A percentile compares a stretch with the other conserved stretches of the same genome.
phyloP scores from a whole-genome alignment of 2,329 filamentous ascomycete species.

The Penicillium fuscoglaucum region DNA sequence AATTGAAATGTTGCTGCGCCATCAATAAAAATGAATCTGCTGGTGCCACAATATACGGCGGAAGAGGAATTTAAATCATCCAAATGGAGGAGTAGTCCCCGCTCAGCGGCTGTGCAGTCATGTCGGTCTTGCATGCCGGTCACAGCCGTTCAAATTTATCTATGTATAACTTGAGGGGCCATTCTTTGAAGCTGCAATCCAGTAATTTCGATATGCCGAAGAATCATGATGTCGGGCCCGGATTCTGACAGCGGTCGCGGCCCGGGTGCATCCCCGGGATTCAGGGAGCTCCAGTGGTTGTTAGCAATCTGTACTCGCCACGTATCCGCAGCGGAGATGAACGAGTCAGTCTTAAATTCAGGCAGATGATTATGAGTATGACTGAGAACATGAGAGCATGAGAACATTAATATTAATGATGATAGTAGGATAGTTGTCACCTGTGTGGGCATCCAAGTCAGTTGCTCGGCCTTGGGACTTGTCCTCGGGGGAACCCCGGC shows the following conservation, averaged over 20 bases:
- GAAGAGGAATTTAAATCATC: background rate
- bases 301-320: background rate
- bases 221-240: background rate
- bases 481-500: background rate
- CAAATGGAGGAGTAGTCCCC: background rate
- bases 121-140: background rate
- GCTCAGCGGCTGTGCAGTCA: background rate
- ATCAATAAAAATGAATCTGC: background rate
- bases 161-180: too few relatives aligned
- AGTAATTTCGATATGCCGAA: background rate
- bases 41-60: background rate
- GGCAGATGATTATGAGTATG: background rate
- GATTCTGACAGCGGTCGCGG: background rate
- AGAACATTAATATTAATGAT: background rate
- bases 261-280: background rate
- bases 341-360: background rate
- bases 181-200: background rate
- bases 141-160: background rate
- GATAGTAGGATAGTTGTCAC: background rate
- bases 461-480: background rate
- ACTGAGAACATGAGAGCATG: too few relatives aligned
- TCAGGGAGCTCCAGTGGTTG: background rate
- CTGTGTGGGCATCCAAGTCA: background rate
- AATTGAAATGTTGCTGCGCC: background rate
- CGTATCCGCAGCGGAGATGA: background rate